Percentiles rank a stretch among this genome's conserved stretches.
phyloP scores from a whole-genome alignment of 345 rosid genomes.

The Abelmoschus esculentus region DNA sequence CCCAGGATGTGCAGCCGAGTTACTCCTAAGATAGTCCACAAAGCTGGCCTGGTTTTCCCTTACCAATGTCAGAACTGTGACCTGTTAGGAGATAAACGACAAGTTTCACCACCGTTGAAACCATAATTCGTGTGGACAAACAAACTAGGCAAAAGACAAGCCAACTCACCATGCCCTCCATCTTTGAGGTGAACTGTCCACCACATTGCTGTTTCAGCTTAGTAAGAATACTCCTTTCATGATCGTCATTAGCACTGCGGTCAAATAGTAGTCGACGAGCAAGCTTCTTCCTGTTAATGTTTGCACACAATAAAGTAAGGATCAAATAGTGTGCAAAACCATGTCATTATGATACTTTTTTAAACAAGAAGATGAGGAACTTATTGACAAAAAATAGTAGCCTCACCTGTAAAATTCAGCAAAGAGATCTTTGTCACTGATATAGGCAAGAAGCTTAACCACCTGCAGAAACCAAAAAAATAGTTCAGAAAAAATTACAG shows the following conservation, averaged over 20 bases:
- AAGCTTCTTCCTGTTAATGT: slow-evolving; percentile 50
- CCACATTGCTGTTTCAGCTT: slow-evolving; percentile 65
- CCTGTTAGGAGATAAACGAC: slow-evolving; percentile 29
- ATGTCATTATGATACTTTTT: neutral
- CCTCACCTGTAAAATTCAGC: neutral
- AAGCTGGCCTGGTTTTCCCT: slow-evolving; percentile 55
- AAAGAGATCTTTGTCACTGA: neutral
- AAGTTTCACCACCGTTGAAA: neutral
- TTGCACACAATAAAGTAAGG: neutral
- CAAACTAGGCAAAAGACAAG: neutral
- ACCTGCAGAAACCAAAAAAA: neutral
- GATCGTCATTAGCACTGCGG: slow-evolving; percentile 49
- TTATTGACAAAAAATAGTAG: neutral
- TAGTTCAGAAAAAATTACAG: neutral
- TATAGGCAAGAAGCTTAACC: neutral
- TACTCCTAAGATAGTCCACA: slow-evolving; percentile 46
- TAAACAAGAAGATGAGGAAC: neutral
- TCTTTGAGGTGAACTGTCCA: slow-evolving; percentile 58
- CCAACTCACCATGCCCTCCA: slow-evolving; percentile 61
- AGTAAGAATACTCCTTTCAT: slow-evolving; percentile 52
- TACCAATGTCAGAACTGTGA: slow-evolving; percentile 63
- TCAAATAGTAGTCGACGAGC: slow-evolving; percentile 52
- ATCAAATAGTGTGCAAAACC: neutral
- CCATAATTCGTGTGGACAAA: neutral
- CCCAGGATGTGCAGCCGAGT: slow-evolving; percentile 40